Base-by-base conservation (phyloP, 208 protist genomes). In the Wallacemonas sp. region DNA sequence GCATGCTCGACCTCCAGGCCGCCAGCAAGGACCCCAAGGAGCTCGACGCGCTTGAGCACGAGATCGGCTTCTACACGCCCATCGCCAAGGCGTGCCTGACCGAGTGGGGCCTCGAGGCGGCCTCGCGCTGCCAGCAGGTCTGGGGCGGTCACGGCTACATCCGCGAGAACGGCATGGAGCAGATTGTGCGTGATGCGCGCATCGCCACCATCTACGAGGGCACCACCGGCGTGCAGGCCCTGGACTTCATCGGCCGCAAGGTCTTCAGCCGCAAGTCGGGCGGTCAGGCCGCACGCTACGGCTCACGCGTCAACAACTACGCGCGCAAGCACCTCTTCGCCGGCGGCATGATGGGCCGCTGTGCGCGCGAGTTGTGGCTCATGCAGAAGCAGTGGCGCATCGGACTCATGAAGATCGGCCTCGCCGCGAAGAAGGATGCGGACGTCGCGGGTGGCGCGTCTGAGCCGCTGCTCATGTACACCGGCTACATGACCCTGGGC, bases 211-310 rank as follows among this genome's bases (percentile, higher is more conserved):
- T 95, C 19, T 92, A 92, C 74, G 88, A 94, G 61, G 88, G 88
- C 65, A 96, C 88, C 32, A 94, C 87, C 1, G 78, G 85, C 24
- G 84, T 95, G 54, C 89, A 97, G 74, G 81, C 87, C 27, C 58
- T 95, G 36, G 93, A 96, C 64, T 88, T 97, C 43, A 83, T 97
- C 39, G 84, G 85, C 2, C 80, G 87, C 61, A 95, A 95, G 71
- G 65, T 97, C 23, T 70, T 93, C 27, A 74, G 74, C 27, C 71
- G 78, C 19, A 89, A 86, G 61, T 71, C 70, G 41, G 78, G 81
- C 46, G 74, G 81, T 49, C 76, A 78, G 46, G 56, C 70, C 11
- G 29, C 71, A 39, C 60, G 65, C 33, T 88, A 83, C 60, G 74
- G 67, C 32, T 30, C 49, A 29, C 77, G 79, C 12, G 44, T 92